A percentile compares a stretch with the other conserved stretches of the same genome.
phyloP scores from a whole-genome alignment of 1,139 yeast genomes.

The Scheffersomyces cryptocercus region DNA sequence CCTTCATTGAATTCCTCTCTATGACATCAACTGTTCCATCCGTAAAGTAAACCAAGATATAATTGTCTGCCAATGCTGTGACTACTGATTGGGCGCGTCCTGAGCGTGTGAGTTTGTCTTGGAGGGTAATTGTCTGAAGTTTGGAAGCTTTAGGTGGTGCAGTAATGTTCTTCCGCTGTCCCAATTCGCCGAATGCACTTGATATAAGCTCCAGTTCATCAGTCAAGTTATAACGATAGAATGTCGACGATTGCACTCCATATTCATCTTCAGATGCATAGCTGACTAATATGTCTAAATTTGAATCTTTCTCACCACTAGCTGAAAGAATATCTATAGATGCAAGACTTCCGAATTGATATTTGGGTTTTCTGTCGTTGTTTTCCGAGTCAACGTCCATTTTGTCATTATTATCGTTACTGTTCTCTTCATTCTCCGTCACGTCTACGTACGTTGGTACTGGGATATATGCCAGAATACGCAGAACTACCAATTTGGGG shows the following conservation, averaged over 20 bases:
- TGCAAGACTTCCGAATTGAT: conserved; percentile 15
- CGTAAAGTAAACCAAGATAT: conserved; percentile 29
- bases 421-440: not conserved
- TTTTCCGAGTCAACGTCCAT: conserved; percentile 12
- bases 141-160: conserved; percentile 5
- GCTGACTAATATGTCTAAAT: conserved; percentile 39
- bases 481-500: conserved; percentile 25
- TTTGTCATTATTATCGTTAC: conserved; percentile 21
- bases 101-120: conserved; percentile 23
- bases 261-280: conserved; percentile 24
- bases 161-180: conserved; percentile 24
- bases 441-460: conserved; percentile 15
- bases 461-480: conserved; percentile 33
- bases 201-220: conserved; percentile 27
- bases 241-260: conserved; percentile 21
- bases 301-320: conserved; percentile 30
- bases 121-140: conserved; percentile 19
- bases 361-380: conserved; percentile 9
- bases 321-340: conserved; percentile 49
- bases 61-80: conserved; percentile 24
- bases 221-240: conserved; percentile 39
- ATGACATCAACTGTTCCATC: conserved; percentile 47
- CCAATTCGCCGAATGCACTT: conserved; percentile 35
- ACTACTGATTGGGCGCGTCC: conserved; percentile 23
- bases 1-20: conserved; percentile 33